These are phyloP conservation scores for Plasmodium gonderi DNA, from an alignment of 169 alveolate species.

Conservation along the genomic window DNA sequence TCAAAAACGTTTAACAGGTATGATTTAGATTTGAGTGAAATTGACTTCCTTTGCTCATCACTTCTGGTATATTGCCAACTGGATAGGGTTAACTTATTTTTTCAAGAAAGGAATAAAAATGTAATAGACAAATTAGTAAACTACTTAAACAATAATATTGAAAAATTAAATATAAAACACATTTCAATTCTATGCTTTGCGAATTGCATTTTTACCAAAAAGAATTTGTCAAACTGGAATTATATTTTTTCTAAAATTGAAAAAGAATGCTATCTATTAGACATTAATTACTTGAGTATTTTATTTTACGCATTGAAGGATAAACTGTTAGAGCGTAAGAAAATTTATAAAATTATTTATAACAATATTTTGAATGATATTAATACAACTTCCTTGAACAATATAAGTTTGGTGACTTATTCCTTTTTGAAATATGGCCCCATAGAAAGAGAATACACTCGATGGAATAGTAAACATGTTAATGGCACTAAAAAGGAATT, in stretches of 20 bases:
- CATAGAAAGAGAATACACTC: not conserved
- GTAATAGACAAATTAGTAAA: slow-evolving; percentile 21
- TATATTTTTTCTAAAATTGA: slow-evolving; percentile 40
- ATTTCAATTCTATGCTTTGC: slow-evolving; percentile 46
- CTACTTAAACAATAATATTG: slow-evolving; percentile 23
- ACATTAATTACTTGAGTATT: slow-evolving; percentile 29
- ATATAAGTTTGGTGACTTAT: slow-evolving; percentile 24
- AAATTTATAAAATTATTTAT: slow-evolving; percentile 43
- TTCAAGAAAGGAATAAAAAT: slow-evolving; percentile 40
- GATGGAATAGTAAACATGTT: not conserved
- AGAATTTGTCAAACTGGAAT: slow-evolving; percentile 4
- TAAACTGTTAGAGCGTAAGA: slow-evolving; percentile 1
- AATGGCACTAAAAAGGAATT: not conserved
- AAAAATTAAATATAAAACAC: slow-evolving; percentile 58
- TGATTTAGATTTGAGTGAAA: slow-evolving; percentile 42
- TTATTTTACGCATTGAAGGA: slow-evolving; percentile 45
- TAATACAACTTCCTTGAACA: slow-evolving; percentile 20
- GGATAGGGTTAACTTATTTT: slow-evolving; percentile 38
- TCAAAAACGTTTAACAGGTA: slow-evolving; percentile 60
- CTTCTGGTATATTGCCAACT: slow-evolving; percentile 26
- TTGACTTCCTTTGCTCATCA: slow-evolving; percentile 28
- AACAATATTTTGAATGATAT: slow-evolving; percentile 30
- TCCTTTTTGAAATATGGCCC: slow-evolving; percentile 27
- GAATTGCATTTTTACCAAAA: slow-evolving; percentile 18
- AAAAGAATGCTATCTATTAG: slow-evolving; percentile 29